Evolutionary conservation across 192 early-diverging fungal genomes (phyloP).

Genomic region (Podila minutissima): DNA sequence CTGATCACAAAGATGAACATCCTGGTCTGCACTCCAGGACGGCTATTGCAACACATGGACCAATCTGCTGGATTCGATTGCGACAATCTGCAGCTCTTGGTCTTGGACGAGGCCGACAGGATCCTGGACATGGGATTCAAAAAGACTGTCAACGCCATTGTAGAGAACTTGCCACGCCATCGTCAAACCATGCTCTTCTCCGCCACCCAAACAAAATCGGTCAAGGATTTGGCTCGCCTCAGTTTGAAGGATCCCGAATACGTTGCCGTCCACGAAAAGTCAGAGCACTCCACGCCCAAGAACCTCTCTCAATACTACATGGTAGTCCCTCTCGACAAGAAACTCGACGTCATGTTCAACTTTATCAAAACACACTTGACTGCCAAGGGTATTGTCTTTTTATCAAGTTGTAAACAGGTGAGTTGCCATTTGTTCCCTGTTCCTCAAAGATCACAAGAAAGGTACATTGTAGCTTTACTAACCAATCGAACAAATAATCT

Average conservation of each 20-base stretch:
- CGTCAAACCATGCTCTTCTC: constrained; percentile 97
- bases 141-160: constrained; percentile 83
- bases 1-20: constrained; percentile 83
- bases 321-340: constrained; percentile 83
- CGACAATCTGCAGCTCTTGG: constrained; percentile 75
- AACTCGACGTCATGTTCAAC: constrained; percentile 96
- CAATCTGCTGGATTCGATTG: constrained; percentile 93
- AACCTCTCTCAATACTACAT: constrained; percentile 89
- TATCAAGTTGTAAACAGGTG: constrained; percentile 97
- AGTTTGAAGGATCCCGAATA: constrained; percentile 93
- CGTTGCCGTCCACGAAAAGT: constrained; percentile 91
- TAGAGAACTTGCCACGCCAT: constrained; percentile 82
- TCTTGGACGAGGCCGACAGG: constrained; percentile 87
- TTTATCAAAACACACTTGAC: constrained; percentile 95
- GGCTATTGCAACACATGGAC: constrained; percentile 90
- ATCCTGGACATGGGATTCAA: constrained; percentile 91
- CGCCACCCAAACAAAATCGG: constrained; percentile 97
- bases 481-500: neutral
- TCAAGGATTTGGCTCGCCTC: constrained; percentile 92
- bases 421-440: neutral
- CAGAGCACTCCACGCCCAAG: constrained; percentile 80
- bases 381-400: constrained; percentile 90
- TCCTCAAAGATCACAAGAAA: neutral
- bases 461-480: constrained; percentile 4
- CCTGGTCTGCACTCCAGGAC: constrained; percentile 82